Percentiles rank a stretch among this genome's conserved stretches.
phyloP scores from a whole-genome alignment of 1,284 basidiomycete species.

The Gastroboletus turbinatus region DNA sequence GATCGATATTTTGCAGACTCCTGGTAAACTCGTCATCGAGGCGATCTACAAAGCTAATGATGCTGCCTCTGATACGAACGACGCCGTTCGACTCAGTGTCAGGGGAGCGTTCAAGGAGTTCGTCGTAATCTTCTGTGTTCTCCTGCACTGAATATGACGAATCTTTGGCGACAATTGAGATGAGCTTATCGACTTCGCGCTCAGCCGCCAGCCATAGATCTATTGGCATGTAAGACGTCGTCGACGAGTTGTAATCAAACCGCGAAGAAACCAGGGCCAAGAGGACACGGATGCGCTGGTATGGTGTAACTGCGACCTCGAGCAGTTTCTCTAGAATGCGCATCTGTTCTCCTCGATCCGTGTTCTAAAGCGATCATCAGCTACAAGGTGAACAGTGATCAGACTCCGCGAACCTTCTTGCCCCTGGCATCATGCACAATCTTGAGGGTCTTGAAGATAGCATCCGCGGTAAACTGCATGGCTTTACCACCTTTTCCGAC shows the following conservation, averaged over 20 bases:
- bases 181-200: conserved; percentile 84
- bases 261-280: conserved; percentile 92
- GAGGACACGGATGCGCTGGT: conserved; percentile 93
- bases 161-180: conserved; percentile 76
- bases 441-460: conserved; percentile 91
- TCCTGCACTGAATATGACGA: conserved; percentile 83
- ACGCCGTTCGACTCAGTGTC: conserved; percentile 64
- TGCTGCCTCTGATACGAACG: conserved; percentile 84
- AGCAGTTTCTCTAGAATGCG: conserved; percentile 88
- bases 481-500: conserved; percentile 90
- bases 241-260: conserved; percentile 95
- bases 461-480: conserved; percentile 83
- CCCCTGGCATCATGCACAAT: conserved; percentile 94
- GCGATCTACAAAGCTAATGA: conserved; percentile 94
- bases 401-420: conserved; percentile 70
- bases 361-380: conserved; percentile 62
- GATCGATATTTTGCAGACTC: conserved; percentile 97
- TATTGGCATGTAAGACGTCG: conserved; percentile 85
- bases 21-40: conserved; percentile 99
- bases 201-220: conserved; percentile 91
- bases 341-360: conserved; percentile 94
- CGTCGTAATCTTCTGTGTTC: conserved; percentile 90
- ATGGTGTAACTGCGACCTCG: conserved; percentile 82
- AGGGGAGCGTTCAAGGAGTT: conserved; percentile 83
- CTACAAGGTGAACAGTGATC: not conserved